Percentiles rank a stretch among this genome's conserved stretches.
Conservation (phyloP, 2,329 filamentous ascomycete species). For the Trichoderma sp. region DNA sequence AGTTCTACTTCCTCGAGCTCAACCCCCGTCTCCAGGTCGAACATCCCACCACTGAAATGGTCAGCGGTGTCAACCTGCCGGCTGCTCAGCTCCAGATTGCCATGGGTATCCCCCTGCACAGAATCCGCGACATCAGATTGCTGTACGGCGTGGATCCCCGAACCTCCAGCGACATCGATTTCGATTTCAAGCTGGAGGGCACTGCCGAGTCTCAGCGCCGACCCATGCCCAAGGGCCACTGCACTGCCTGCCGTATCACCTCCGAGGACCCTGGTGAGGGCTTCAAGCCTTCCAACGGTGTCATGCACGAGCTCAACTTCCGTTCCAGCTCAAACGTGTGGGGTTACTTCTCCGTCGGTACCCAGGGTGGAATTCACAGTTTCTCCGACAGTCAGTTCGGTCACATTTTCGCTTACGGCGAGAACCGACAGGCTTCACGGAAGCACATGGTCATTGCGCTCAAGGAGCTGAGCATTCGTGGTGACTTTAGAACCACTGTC, state of each 20-base stretch:
- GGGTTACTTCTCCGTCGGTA: conserved; percentile 99
- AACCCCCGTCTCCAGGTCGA: conserved; percentile 99
- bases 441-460: conserved; percentile 99
- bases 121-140: conserved; percentile 93
- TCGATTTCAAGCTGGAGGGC: conserved; percentile 87
- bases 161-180: conserved; percentile 85
- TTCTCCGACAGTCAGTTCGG: conserved; percentile 99
- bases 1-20: conserved; percentile 98
- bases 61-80: conserved; percentile 94
- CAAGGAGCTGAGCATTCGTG: conserved; percentile 98
- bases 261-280: conserved; percentile 98
- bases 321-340: conserved; percentile 97
- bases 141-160: conserved; percentile 95
- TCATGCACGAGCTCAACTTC: conserved; percentile 99
- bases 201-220: conserved; percentile 84
- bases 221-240: conserved; percentile 93
- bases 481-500: conserved; percentile 97
- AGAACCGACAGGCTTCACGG: conserved; percentile 92
- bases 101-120: conserved; percentile 95
- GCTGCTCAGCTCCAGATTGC: conserved; percentile 98
- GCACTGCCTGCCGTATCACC: conserved; percentile 97
- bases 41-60: conserved; percentile 99
- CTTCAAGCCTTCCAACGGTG: conserved; percentile 99
- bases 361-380: conserved; percentile 95
- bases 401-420: conserved; percentile 98